These are phyloP conservation scores for Basidiobolus heterosporus DNA, from an alignment of 371 early-diverging fungal species.

Conservation along the genomic window DNA sequence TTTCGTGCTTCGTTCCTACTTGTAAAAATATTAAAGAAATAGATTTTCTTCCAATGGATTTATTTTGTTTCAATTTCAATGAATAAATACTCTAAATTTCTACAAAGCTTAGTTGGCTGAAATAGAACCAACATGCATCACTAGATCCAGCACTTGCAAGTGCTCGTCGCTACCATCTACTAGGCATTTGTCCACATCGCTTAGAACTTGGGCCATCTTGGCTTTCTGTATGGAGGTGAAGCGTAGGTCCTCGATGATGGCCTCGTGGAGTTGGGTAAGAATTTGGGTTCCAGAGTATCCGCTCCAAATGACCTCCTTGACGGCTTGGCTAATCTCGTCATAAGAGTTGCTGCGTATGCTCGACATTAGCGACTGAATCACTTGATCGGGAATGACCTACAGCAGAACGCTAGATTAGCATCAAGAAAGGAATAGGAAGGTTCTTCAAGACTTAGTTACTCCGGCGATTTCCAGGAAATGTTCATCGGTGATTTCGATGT, in stretches of 20 bases:
- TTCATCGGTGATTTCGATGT: constrained; percentile 23
- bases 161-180: constrained; percentile 80
- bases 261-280: constrained; percentile 50
- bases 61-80: too few species aligned
- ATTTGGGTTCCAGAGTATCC: constrained; percentile 70
- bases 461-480: constrained; percentile 73
- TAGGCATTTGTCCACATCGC: constrained; percentile 47
- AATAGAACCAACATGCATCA: constrained; percentile 17
- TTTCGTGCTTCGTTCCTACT: too few species aligned
- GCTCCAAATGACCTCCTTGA: constrained; percentile 29
- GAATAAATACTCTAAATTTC: too few species aligned
- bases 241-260: constrained; percentile 31
- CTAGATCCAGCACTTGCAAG: constrained; percentile 55
- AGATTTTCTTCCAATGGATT: too few species aligned
- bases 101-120: too few species aligned
- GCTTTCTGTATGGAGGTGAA: constrained; percentile 57
- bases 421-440: not conserved
- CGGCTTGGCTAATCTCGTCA: constrained; percentile 8
- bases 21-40: too few species aligned
- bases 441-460: constrained; percentile 14
- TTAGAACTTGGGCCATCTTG: constrained; percentile 37
- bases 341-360: not conserved
- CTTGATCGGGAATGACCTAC: not conserved
- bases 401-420: not conserved
- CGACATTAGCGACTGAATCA: not conserved